Evolutionary conservation across 129 eudicot genomes (phyloP), one percentile per base, ranked within the genome.

Genomic region (Erigeron canadensis): DNA sequence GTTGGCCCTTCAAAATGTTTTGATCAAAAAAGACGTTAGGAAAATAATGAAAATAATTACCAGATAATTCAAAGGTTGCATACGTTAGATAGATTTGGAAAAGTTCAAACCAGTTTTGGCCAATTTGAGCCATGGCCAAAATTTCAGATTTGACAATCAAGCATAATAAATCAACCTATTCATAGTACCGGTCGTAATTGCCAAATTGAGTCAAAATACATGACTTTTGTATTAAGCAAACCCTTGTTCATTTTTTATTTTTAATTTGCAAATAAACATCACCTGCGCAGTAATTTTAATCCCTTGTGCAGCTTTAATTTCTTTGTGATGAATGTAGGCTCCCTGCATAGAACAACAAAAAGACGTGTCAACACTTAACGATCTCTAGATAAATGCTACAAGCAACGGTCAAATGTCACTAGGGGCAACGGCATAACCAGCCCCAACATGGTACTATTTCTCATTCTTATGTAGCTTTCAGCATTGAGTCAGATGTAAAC

Each of bases 301-400:
- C 63, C 96, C 98, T 96, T 89, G 96, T 69, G 98, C 98, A 68
- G 98, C 98, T 84, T 94, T 94, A 68, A 94, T 94, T 75, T 89
- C 93, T 80, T 89, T 85, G 64, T 94, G 92, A 76, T 94, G 96
- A 70, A 87, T 19, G 77, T 87, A 89, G 70, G 90, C 71, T 84
- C 96, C 98, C 98, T 94, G 84, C 18, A 84, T 66, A 50, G 73
- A 16, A 84, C n/a, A 77, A 76, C 15, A 61, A 28, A 16, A 1
- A 53, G 40, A 76, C 22, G 61, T 43, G 41, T 71, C 60, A 70
- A 40, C 21, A 70, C 65, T 42, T 5, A 13, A 28, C 9, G 21
- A 21, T 22, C 51, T 40, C 69, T 56, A 43, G 15, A 62, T 50
- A 60, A 15, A 73, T 21, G 28, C 57, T 42, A 57, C 38, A 40